Base-by-base conservation (phyloP, 1,284 basidiomycete genomes). In the Cryptococcus deneoformans region DNA sequence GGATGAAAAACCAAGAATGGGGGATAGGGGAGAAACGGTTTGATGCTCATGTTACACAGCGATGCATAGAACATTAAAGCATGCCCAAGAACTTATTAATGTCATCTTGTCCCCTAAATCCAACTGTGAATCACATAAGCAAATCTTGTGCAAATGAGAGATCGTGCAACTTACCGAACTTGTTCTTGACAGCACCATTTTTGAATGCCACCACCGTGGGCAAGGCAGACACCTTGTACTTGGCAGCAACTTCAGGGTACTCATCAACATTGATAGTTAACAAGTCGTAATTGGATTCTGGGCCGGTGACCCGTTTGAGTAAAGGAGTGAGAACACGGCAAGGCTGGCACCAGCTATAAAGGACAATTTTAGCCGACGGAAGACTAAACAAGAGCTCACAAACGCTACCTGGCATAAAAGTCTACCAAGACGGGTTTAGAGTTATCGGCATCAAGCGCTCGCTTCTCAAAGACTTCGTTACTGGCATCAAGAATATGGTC, bases 181-280 rank as follows among this genome's bases (percentile, higher is more conserved):
- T 75, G 66, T 73, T 73, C 51, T 68, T 66, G 40, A 69, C 67
- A 51, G 71, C 66, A 36, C 77, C 77, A 56, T 77, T 68, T 64
- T 76, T 78, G 64, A 77, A 78, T 14, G 74, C 77, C 36, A 77
- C 67, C 5, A 78, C 75, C 37, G 74, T 77, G 0, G 77, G 77
- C 46, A 78, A 61, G 1, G 75, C 72, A 12, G 71, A 66, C 46
- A 75, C 75, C 64, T 75, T 73, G 66, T 68, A 75, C 59, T 77
- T 64, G 5, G 64, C 75, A 11, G 75, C 75, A 39, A 78, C 50
- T 51, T 77, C 75, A 10, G 66, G 67, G 53, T 69, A 58, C 49
- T 70, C 63, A 58, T 78, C 77, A 3, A 78, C 75, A 49, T 78
- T 67, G 20, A 78, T 47, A 2, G 73, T 77, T 57, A 78, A 66